Conservation (phyloP, 1,139 yeast genomes). For the Pichia sp. region DNA sequence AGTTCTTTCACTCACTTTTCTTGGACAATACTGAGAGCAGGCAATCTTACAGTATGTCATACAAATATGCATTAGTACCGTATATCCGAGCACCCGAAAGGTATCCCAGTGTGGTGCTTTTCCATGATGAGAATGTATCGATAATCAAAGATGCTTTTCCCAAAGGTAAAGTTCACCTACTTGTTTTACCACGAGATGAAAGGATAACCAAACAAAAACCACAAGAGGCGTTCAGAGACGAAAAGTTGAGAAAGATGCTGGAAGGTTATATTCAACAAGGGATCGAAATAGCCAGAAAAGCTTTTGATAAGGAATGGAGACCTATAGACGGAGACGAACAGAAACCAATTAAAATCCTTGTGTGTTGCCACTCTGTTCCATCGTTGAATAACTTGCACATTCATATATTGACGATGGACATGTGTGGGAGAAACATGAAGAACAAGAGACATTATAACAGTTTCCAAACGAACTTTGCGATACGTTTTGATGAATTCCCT, state of each 20-base stretch:
- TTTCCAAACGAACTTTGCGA: conserved; percentile 63
- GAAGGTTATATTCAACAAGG: conserved; percentile 43
- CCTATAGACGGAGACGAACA: conserved; percentile 5
- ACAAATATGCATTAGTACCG: conserved; percentile 23
- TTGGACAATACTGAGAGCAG: too few relatives aligned
- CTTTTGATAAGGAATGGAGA: conserved; percentile 30
- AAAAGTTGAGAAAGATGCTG: conserved; percentile 35
- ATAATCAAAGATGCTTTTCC: conserved; percentile 62
- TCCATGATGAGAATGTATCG: conserved; percentile 48
- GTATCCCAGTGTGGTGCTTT: conserved; percentile 33
- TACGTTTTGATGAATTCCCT: conserved; percentile 46
- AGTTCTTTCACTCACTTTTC: too few relatives aligned
- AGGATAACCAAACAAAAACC: conserved; percentile 48
- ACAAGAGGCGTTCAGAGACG: conserved; percentile 44
- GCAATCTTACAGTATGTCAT: conserved; percentile 21
- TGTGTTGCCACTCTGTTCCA: conserved; percentile 71
- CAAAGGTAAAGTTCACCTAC: conserved; percentile 57
- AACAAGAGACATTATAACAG: conserved; percentile 68
- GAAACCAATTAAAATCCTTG: conserved; percentile 37
- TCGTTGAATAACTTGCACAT: conserved; percentile 66
- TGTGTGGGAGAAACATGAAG: conserved; percentile 52
- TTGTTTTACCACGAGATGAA: conserved; percentile 54
- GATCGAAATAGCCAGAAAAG: conserved; percentile 38
- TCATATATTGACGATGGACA: conserved; percentile 68
- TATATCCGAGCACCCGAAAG: conserved; percentile 38